A percentile compares a stretch with the other conserved stretches of the same genome.
Evolutionary conservation across 352 stramenopile genomes (phyloP).

Genomic region (Elongisporangium anandrum): DNA sequence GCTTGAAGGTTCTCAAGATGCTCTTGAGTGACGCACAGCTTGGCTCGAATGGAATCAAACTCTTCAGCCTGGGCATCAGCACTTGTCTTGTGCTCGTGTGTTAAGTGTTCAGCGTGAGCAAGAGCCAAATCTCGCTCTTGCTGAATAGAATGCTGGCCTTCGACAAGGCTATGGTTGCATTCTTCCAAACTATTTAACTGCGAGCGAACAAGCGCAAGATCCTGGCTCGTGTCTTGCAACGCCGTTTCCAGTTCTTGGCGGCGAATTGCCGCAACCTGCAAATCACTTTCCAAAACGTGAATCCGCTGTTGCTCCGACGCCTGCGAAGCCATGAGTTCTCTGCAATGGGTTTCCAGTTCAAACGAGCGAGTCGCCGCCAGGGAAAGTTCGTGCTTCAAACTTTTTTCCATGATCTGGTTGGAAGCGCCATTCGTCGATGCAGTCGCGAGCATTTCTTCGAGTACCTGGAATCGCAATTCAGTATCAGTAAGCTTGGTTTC

Average conservation of each 20-base stretch:
- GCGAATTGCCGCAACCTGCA: no score
- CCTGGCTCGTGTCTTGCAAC: not conserved
- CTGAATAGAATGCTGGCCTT: not conserved
- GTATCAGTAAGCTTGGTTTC: not conserved
- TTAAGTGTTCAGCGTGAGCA: not conserved
- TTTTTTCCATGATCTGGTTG: not conserved
- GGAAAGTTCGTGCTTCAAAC: not conserved
- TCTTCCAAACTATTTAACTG: not conserved
- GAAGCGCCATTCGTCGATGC: not conserved
- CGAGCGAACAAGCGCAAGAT: not conserved
- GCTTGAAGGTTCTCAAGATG: not conserved
- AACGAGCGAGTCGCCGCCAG: not conserved
- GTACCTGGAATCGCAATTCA: not conserved
- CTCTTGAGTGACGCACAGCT: not conserved
- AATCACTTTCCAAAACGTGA: no score
- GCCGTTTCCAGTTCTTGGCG: not conserved
- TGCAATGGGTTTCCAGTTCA: no score
- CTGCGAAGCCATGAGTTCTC: no score
- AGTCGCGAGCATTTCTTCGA: not conserved
- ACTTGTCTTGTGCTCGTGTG: not conserved
- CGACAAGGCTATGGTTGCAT: not conserved
- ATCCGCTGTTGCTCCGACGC: no score
- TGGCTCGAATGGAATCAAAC: not conserved
- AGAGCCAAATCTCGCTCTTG: not conserved
- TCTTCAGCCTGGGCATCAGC: not conserved